Conservation (phyloP, 225 moss, liverwort and hornwort genomes). For the Marchantia paleacea region DNA sequence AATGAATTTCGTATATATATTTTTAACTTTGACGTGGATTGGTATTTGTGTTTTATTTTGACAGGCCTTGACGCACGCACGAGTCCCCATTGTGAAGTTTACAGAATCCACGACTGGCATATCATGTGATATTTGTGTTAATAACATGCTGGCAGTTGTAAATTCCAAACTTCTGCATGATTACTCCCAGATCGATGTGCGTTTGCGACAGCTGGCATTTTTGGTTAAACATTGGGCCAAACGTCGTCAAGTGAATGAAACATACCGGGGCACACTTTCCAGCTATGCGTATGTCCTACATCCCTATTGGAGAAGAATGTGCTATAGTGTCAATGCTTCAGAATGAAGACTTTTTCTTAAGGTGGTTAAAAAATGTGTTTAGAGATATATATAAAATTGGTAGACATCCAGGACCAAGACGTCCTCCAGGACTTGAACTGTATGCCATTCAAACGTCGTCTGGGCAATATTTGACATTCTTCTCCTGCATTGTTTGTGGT, state of each 20-base stretch:
- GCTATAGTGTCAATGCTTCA: not conserved
- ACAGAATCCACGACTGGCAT: slow-evolving; percentile 79
- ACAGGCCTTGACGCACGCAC: slow-evolving; percentile 96
- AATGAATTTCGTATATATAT: not conserved
- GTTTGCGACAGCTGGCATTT: slow-evolving; percentile 92
- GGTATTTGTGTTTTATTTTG: not conserved
- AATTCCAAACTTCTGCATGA: slow-evolving; percentile 99
- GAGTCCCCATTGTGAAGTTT: slow-evolving; percentile 98
- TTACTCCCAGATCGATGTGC: slow-evolving; percentile 88
- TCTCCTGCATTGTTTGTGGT: not conserved
- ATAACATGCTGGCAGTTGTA: slow-evolving; percentile 97
- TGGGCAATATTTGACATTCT: no score
- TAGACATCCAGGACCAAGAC: no score
- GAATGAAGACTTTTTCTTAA: not conserved
- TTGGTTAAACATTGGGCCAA: slow-evolving; percentile 99
- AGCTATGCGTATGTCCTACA: slow-evolving; percentile 83
- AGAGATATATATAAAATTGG: no score
- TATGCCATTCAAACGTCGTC: no score
- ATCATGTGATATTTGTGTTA: slow-evolving; percentile 97
- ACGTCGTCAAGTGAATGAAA: slow-evolving; percentile 98
- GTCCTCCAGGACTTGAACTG: no score
- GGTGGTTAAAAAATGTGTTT: not conserved
- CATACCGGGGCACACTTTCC: slow-evolving; percentile 94
- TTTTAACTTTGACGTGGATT: not conserved
- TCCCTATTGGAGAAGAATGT: no score